Percentiles rank a stretch among this genome's conserved stretches.
phyloP scores from a whole-genome alignment of 805 yeast genomes.

The Saccharomycopsis lassenensis region DNA sequence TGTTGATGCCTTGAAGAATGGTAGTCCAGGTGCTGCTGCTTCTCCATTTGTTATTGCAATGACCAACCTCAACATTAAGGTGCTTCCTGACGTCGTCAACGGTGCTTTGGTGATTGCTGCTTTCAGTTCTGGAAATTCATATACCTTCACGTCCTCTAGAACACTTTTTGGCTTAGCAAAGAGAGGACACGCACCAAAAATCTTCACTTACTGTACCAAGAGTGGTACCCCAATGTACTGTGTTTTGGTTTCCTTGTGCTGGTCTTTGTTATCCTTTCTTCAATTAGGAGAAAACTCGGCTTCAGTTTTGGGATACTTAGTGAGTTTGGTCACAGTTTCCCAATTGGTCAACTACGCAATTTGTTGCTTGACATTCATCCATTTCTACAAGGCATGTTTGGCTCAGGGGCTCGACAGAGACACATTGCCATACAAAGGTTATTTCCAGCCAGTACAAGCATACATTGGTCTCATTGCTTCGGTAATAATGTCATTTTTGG shows the following conservation, averaged over 20 bases:
- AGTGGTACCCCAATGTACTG: constrained; percentile 63
- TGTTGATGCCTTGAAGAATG: constrained; percentile 42
- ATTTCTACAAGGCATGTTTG: constrained; percentile 48
- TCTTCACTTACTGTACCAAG: constrained; percentile 50
- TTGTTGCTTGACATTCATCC: constrained; percentile 46
- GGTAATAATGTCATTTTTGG: constrained; percentile 42
- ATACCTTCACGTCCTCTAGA: constrained; percentile 61
- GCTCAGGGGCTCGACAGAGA: constrained; percentile 41
- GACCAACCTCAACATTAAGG: constrained; percentile 54
- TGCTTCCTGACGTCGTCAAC: constrained; percentile 68
- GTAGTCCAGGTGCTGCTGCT: constrained; percentile 67
- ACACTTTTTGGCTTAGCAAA: constrained; percentile 59
- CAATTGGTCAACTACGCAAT: constrained; percentile 52
- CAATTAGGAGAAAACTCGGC: constrained; percentile 51
- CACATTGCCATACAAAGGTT: constrained; percentile 32
- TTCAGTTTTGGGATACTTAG: constrained; percentile 60
- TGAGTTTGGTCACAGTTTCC: constrained; percentile 60
- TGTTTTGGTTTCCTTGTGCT: constrained; percentile 38
- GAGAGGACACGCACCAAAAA: constrained; percentile 61
- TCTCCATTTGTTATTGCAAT: constrained; percentile 81
- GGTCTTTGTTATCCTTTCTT: constrained; percentile 56
- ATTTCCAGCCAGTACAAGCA: constrained; percentile 52
- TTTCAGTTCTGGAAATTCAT: constrained; percentile 77
- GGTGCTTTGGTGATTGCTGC: constrained; percentile 66
- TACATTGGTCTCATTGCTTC: constrained; percentile 36